Evolutionary conservation across 108 stramenopile species (phyloP).

Genomic region (Nitzschia sp.): DNA sequence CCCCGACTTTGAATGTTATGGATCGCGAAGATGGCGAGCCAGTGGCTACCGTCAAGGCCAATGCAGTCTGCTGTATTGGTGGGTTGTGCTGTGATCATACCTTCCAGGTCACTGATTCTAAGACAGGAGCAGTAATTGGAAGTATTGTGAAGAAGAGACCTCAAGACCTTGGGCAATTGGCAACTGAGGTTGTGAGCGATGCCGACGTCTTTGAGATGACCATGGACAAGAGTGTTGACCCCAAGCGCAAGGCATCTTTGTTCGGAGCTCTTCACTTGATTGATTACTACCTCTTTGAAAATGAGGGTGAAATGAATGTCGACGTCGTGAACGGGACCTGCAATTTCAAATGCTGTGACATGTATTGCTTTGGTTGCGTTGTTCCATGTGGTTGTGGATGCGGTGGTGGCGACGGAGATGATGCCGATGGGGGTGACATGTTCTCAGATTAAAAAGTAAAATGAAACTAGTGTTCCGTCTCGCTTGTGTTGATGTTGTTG

Average conservation of each 20-base stretch:
- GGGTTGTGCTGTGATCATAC: conserved; percentile 34
- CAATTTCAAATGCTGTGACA: conserved; percentile 18
- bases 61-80: conserved; percentile 25
- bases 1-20: conserved; percentile 21
- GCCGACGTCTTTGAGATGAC: conserved; percentile 17
- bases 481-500: too few species aligned
- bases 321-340: conserved; percentile 13
- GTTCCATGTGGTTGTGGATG: conserved; percentile 10
- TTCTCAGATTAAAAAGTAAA: too few species aligned
- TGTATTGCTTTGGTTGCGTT: conserved; percentile 23
- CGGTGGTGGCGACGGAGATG: neutral
- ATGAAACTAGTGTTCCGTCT: too few species aligned
- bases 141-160: conserved; percentile 27
- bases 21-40: conserved; percentile 13
- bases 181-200: conserved; percentile 18
- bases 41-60: conserved; percentile 14
- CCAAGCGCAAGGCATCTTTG: conserved; percentile 10
- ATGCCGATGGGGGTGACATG: neutral
- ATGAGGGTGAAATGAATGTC: conserved; percentile 14
- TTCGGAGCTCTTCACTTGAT: conserved; percentile 22
- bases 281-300: conserved; percentile 23
- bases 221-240: neutral
- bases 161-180: neutral
- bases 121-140: conserved; percentile 5
- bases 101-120: conserved; percentile 20